Base-by-base conservation (phyloP, 2,329 filamentous ascomycete genomes). In the Elsinoe perseae region DNA sequence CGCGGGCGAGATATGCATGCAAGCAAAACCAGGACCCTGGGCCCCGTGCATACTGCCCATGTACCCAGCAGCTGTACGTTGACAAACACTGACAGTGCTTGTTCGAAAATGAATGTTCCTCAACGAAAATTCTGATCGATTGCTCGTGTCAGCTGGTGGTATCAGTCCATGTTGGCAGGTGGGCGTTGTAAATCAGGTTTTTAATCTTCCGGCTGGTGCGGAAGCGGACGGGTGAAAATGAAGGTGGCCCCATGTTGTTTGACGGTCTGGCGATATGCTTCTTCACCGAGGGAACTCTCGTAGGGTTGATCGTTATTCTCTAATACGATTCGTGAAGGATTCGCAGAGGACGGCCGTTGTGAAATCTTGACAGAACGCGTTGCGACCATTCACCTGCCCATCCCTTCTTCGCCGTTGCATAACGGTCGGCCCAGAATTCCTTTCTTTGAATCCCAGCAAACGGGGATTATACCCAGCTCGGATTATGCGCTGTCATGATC, bases 191-290 rank as follows among this genome's bases (percentile, higher is more conserved):
- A 50, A 50, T 30, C 44, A 32, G 20, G 48, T 28, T 23, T 48
- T 32, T 50, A 52, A 52, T 52, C 48, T 52, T 52, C 30, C 48
- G 48, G 48, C n/a, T 18, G 40, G 28, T 34, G 27, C 48, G 48
- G 48, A 52, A 52, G 48, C 48, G 48, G 48, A 30, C 48, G 48
- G 48, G 30, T 18, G 5, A 52, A 52, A 52, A 52, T 52, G 48
- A 52, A 52, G 30, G 48, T 34, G 14, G 48, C 48, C 30, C 30
- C 48, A 34, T 36, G 34, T 10, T 52, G 18, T 36, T 27, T 36
- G 10, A 23, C 23, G 7, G 20, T 50, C 46, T 21, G 12, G 9
- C 25, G 28, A 28, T 28, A 50, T 10, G 28, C 28, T 28, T 48
- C 27, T 50, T 34, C 48, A 30, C 48, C 48, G 28, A 52, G 28